Base-by-base conservation (phyloP, 2,329 filamentous ascomycete species). In the Talaromyces sp. region DNA sequence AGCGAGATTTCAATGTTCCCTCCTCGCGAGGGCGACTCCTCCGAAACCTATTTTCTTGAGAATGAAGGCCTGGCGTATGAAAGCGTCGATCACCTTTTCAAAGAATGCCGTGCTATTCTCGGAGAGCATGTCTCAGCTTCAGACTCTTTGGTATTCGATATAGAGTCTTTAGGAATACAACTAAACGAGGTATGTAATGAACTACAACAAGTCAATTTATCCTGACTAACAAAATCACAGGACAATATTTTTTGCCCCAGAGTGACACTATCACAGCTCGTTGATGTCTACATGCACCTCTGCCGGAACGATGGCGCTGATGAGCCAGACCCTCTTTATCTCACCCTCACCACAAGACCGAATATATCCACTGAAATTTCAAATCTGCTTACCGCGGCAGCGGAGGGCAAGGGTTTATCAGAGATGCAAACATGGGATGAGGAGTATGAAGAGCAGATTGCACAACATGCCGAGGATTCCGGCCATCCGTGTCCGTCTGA, bases 1-100 rank as follows among this genome's bases (percentile, higher is more conserved):
- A 76, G 75, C 55, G 80, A 84, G 58, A 84, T 86, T 63, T 82
- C 80, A 14, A 70, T 88, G 8, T 87, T 88, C 66, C 83, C 83
- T 38, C 83, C 82, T 3, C 74, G 75, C 24, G 78, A 80, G 62
- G 77, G 79, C 60, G 80, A 83, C 59, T 77, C 80, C 31, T 79
- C 82, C 7, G 79, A 83, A 63, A 79, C 78, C 0, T 86, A 79
- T 63, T 83, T 88, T 50, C 74, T 88, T 24, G 77, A 81, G 64
- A 81, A 88, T 65, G 77, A 81, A 63, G 76, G 76, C 31, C 70
- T 87, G 46, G 79, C 80, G n/a, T 78, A 80, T 63, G 76, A 80
- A 54, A 77, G 77, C 54, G 72, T 89, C 29, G 74, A 74, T 57
- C 77, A 81, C 57, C 75, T 89, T n/a, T 80, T 89, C 61, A 72